Conservation (phyloP, 768 basidiomycete genomes). For the Leccinum boreale region DNA sequence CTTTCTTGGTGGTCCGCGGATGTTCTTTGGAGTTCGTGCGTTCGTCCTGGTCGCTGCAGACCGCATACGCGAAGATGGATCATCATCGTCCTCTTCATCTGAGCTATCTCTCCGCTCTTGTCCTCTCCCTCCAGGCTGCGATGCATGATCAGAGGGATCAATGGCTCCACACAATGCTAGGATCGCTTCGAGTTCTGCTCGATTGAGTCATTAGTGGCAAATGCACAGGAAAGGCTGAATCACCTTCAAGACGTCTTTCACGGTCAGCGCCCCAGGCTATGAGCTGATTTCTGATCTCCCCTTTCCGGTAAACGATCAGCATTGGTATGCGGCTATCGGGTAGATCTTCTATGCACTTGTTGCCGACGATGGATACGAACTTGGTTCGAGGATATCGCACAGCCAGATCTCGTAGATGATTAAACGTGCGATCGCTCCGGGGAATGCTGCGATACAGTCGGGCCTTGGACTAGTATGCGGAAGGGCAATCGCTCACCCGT, state of each 20-base stretch:
- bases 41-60: conserved; percentile 61
- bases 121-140: conserved; percentile 20
- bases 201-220: background rate
- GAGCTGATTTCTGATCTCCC: conserved; percentile 86
- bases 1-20: conserved; percentile 47
- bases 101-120: conserved; percentile 39
- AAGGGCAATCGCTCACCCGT: conserved; percentile 59
- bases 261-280: conserved; percentile 80
- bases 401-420: conserved; percentile 70
- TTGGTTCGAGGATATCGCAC: conserved; percentile 87
- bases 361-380: conserved; percentile 92
- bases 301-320: conserved; percentile 87
- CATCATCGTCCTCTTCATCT: conserved; percentile 48
- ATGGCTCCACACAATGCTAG: conserved; percentile 65
- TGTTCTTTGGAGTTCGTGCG: conserved; percentile 48
- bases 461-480: background rate
- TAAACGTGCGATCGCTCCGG: conserved; percentile 71
- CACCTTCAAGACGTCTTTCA: conserved; percentile 78
- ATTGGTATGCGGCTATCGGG: conserved; percentile 91
- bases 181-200: conserved; percentile 66
- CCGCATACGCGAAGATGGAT: conserved; percentile 51
- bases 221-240: conserved; percentile 7
- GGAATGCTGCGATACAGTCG: conserved; percentile 54
- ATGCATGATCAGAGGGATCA: conserved; percentile 50
- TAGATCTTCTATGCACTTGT: conserved; percentile 95